phyloP scores from a whole-genome alignment of 805 yeast genomes.

The Teunomyces tritomae region DNA sequence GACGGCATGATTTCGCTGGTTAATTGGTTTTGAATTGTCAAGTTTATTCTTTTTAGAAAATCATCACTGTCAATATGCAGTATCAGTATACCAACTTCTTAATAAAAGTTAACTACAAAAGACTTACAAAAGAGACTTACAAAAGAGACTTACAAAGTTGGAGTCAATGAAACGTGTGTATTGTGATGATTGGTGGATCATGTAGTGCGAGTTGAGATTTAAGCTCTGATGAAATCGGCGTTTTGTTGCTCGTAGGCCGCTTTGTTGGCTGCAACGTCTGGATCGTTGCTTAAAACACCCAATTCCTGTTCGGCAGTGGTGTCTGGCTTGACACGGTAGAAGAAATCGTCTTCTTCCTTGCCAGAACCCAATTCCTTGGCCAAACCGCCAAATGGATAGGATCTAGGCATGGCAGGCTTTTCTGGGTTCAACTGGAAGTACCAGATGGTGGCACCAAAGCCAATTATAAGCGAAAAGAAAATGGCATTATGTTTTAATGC shows the following conservation, averaged over 20 bases:
- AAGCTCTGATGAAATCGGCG: constrained; percentile 35
- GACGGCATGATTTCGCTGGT: not conserved
- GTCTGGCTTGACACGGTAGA: constrained; percentile 43
- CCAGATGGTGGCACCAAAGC: constrained; percentile 43
- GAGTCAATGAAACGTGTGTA: too few relatives aligned
- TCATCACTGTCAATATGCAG: not conserved
- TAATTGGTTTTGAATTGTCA: not conserved
- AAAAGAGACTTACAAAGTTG: too few relatives aligned
- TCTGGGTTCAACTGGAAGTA: constrained; percentile 56
- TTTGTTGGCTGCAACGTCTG: constrained; percentile 24
- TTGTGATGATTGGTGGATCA: not conserved
- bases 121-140: too few relatives aligned
- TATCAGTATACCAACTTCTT: too few relatives aligned
- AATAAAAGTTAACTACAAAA: too few relatives aligned
- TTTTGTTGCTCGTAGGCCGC: constrained; percentile 34
- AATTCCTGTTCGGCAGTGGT: constrained; percentile 34
- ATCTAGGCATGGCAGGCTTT: constrained; percentile 72
- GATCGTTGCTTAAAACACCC: constrained; percentile 34
- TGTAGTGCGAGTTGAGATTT: constrained; percentile 1
- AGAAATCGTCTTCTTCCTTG: constrained; percentile 28
- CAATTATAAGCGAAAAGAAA: constrained; percentile 41
- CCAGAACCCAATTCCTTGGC: constrained; percentile 72
- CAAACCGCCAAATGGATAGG: constrained; percentile 73
- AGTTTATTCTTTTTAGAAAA: constrained; percentile 1
- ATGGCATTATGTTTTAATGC: constrained; percentile 59